Evolutionary conservation across 225 moss, liverwort and hornwort species (phyloP).

Genomic region (Sphagnum contortum): DNA sequence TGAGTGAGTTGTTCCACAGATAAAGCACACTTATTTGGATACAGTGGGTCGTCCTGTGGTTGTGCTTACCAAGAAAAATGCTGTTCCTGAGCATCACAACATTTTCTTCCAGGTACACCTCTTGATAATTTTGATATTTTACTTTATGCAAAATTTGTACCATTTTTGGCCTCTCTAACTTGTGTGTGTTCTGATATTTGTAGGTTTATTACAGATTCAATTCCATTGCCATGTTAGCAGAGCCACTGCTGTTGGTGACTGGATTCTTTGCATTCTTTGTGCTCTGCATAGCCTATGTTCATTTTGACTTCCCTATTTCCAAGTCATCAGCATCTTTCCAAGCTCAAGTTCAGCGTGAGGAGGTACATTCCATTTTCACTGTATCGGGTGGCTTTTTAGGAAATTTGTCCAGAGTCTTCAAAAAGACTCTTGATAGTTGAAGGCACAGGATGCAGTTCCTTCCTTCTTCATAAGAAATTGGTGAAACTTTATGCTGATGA

Average conservation of each 20-base stretch:
- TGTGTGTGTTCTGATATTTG: not conserved
- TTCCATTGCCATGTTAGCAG: conserved; percentile 59
- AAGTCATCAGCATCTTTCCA: conserved; percentile 65
- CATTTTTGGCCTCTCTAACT: not conserved
- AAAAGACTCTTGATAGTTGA: too few relatives aligned
- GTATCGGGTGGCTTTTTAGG: not conserved
- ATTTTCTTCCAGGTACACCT: conserved; percentile 55
- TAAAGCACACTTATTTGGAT: conserved; percentile 85
- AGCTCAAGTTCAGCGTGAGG: conserved; percentile 66
- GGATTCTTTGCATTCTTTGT: conserved; percentile 70
- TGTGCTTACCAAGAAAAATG: conserved; percentile 57
- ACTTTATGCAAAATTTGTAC: not conserved
- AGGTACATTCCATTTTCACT: conserved; percentile 14
- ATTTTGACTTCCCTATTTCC: conserved; percentile 75
- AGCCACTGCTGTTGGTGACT: conserved; percentile 67
- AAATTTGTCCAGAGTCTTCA: not conserved
- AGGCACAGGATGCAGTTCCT: too few relatives aligned
- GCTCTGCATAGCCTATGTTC: conserved; percentile 65
- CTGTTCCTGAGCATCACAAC: conserved; percentile 81
- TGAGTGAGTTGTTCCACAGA: conserved; percentile 15
- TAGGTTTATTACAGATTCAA: conserved; percentile 76
- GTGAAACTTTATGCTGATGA: too few relatives aligned
- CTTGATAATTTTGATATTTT: not conserved
- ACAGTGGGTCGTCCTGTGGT: conserved; percentile 74
- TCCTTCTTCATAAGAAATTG: too few relatives aligned